Percentiles rank a stretch among this genome's conserved stretches.
Evolutionary conservation across 352 stramenopile genomes (phyloP).

Genomic region (Blastocystis hominis): DNA sequence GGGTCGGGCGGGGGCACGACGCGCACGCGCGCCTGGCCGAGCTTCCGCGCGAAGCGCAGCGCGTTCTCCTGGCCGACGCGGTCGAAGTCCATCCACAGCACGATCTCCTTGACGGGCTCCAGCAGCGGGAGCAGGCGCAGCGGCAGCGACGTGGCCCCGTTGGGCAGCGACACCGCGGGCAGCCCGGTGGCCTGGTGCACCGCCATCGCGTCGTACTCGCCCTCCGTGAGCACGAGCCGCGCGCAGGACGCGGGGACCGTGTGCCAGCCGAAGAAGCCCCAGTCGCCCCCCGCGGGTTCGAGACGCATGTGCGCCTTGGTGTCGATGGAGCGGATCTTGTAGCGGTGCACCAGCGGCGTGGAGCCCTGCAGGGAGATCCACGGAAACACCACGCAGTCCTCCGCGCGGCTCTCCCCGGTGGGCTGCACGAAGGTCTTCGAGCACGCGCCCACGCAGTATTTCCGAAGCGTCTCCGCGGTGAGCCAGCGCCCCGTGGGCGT

Average conservation of each 20-base stretch:
- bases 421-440: slow-evolving; percentile 74
- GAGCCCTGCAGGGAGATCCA: slow-evolving; percentile 70
- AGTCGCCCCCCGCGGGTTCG: slow-evolving; percentile 81
- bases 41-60: slow-evolving; percentile 87
- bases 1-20: slow-evolving; percentile 57
- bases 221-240: slow-evolving; percentile 89
- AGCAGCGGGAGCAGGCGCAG: slow-evolving; percentile 84
- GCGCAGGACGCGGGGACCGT: slow-evolving; percentile 75
- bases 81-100: slow-evolving; percentile 98
- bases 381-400: slow-evolving; percentile 83
- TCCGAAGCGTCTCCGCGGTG: slow-evolving; percentile 69
- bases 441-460: slow-evolving; percentile 78
- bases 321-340: slow-evolving; percentile 74
- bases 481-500: slow-evolving; percentile 65
- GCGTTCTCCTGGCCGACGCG: slow-evolving; percentile 78
- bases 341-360: slow-evolving; percentile 59
- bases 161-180: slow-evolving; percentile 84
- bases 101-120: slow-evolving; percentile 88
- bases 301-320: slow-evolving; percentile 77
- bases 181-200: slow-evolving; percentile 86
- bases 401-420: slow-evolving; percentile 63
- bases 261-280: slow-evolving; percentile 97
- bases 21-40: slow-evolving; percentile 72
- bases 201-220: slow-evolving; percentile 89
- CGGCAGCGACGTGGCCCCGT: slow-evolving; percentile 86